Percentiles rank a stretch among this genome's conserved stretches.
Conservation (phyloP, 106 monocot genomes). For the Acorus gramineus region DNA sequence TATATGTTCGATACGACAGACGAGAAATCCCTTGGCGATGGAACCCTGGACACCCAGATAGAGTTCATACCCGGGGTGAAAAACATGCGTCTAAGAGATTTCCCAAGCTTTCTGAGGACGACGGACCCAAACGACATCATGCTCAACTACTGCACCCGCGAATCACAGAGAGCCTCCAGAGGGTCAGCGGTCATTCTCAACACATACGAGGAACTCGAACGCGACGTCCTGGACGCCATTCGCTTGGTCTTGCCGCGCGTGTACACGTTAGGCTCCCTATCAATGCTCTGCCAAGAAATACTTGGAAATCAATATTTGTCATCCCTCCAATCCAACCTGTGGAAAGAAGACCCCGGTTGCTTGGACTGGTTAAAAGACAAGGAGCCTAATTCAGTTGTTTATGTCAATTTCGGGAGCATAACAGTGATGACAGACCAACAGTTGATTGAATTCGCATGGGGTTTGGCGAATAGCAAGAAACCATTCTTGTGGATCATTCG, state of each 20-base stretch:
- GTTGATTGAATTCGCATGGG: conserved; percentile 28
- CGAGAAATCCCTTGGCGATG: neutral
- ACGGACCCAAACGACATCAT: conserved; percentile 4
- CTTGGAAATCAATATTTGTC: neutral
- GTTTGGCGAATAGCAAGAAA: conserved; percentile 10
- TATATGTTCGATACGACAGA: too few relatives aligned
- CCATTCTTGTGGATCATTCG: conserved; percentile 21
- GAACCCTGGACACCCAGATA: conserved; percentile 1
- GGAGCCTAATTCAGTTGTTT: conserved; percentile 9
- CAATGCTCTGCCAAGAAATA: neutral
- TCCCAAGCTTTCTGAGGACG: conserved; percentile 6
- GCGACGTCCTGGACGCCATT: neutral
- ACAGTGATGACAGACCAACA: conserved; percentile 19
- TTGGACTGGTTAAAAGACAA: conserved; percentile 10
- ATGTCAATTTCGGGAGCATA: conserved; percentile 27
- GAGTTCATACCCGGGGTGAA: conserved; percentile 4
- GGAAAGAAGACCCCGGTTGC: conserved; percentile 18
- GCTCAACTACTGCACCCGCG: conserved; percentile 1
- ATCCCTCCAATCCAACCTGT: conserved; percentile 8
- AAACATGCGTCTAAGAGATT: conserved; percentile 7
- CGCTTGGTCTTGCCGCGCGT: neutral
- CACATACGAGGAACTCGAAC: conserved; percentile 8
- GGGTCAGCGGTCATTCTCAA: conserved; percentile 3
- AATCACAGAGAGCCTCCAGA: neutral
- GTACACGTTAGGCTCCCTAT: neutral